Evolutionary conservation across 2,329 filamentous ascomycete genomes (phyloP).

Genomic region (Trichothecium sympodiale): DNA sequence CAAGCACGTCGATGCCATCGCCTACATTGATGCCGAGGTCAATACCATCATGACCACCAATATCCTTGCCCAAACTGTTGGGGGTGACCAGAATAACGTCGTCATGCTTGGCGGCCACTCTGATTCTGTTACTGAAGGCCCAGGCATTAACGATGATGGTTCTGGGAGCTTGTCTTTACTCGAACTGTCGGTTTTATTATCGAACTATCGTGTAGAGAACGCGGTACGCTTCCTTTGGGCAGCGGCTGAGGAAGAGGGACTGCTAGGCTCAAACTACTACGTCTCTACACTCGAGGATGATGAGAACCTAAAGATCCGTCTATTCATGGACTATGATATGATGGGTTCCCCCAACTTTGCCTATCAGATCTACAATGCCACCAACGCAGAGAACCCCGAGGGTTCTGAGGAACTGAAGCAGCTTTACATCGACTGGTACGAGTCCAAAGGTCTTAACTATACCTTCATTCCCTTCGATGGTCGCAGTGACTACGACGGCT

Average conservation of each 20-base stretch:
- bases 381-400: slow-evolving; percentile 56
- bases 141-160: slow-evolving; percentile 71
- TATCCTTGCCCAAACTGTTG: slow-evolving; percentile 50
- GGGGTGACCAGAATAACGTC: slow-evolving; percentile 50
- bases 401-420: slow-evolving; percentile 61
- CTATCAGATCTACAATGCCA: slow-evolving; percentile 61
- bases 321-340: slow-evolving; percentile 65
- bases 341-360: slow-evolving; percentile 55
- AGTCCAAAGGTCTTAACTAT: slow-evolving; percentile 48
- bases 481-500: slow-evolving; percentile 69
- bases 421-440: slow-evolving; percentile 59
- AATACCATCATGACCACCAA: slow-evolving; percentile 44
- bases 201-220: slow-evolving; percentile 48
- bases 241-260: slow-evolving; percentile 56
- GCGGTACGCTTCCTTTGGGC: slow-evolving; percentile 59
- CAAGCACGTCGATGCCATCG: slow-evolving; percentile 38
- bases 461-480: slow-evolving; percentile 68
- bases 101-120: slow-evolving; percentile 56
- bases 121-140: slow-evolving; percentile 50
- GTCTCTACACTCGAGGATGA: slow-evolving; percentile 39
- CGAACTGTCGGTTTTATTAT: slow-evolving; percentile 49
- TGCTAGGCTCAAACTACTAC: slow-evolving; percentile 53
- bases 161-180: slow-evolving; percentile 53
- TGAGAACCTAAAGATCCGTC: slow-evolving; percentile 51
- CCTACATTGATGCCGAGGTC: slow-evolving; percentile 49